Evolutionary conservation across 345 rosid genomes (phyloP), one percentile per base, ranked within the genome.

Genomic region (Eucalyptus tenuipes): DNA sequence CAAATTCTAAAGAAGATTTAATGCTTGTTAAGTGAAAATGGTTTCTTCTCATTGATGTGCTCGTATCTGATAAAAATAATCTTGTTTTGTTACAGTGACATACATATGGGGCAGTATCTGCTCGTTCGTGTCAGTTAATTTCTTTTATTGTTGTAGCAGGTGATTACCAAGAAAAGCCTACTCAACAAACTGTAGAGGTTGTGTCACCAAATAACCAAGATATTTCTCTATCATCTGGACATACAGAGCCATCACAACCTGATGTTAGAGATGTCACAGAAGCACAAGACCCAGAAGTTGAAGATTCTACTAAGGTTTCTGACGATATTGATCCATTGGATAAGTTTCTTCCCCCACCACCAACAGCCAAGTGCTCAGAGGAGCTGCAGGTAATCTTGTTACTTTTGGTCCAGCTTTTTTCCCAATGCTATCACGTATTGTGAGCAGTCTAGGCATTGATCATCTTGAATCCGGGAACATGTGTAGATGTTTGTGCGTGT

Each of bases 321-420:
- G 93, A 92, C 33, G 91, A 90, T 87, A 91, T 47, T 37, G 94
- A 95, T 93, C 93, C 93, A 47, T 92, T 97, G 90, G 95, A 96
- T 91, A 93, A 92, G 88, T 98, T 98, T 92, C 95, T 98, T 42
- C 97, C 95, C 2, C 93, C 93, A 2, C 93, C 93, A 37, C 97
- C 97, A 22, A 92, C 85, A 87, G 93, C 90, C 29, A 95, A 91
- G 91, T 97, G 97, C 93, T 94, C 99, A 3, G 95, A 93, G 90
- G 99, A 97, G 89, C 92, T 97, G 49, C 99, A 96, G 92, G 99
- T 97, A 91, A 93, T 96, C 90, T 87, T 37, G 61, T 64, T 86
- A 6, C 33, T 57, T 52, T 64, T 85, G 49, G 40, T 75, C 44
- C 44, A 16, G 33, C 27, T 88, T 89, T 88, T 71, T 88, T 52